Evolutionary conservation across 75 land plant genomes (phyloP).

Genomic region (Pinus tabuliformis): DNA sequence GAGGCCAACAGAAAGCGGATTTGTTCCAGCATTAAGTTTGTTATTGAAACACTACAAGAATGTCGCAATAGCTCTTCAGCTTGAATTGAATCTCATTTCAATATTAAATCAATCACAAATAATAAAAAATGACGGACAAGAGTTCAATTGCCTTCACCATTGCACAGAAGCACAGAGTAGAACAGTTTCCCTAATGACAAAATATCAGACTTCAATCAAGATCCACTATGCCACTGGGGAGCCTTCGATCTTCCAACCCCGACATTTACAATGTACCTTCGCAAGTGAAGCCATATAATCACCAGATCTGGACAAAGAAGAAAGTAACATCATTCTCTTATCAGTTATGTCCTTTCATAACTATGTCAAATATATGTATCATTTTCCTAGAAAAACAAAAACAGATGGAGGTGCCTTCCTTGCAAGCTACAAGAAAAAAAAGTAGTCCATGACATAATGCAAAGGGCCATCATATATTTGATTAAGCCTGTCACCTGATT

Average conservation of each 20-base stretch:
- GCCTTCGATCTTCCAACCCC: conserved; percentile 47
- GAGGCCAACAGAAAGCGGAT: too few relatives aligned
- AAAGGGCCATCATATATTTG: not conserved
- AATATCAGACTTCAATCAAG: not conserved
- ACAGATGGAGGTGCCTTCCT: not conserved
- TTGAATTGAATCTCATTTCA: not conserved
- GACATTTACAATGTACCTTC: conserved; percentile 73
- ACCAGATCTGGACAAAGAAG: conserved; percentile 42
- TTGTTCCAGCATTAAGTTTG: not conserved
- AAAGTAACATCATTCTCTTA: not conserved
- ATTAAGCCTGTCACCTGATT: not conserved
- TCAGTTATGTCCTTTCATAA: not conserved
- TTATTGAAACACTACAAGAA: not conserved
- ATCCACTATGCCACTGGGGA: not conserved
- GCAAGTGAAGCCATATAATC: conserved; percentile 92
- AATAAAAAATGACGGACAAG: not conserved
- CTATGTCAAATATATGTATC: not conserved
- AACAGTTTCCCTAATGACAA: not conserved
- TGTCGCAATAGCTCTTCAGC: not conserved
- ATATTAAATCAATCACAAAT: not conserved
- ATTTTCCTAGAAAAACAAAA: not conserved
- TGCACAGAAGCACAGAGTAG: not conserved
- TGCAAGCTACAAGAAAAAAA: not conserved
- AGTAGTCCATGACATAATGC: not conserved
- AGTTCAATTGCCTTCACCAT: not conserved